Evolutionary conservation across 1,284 basidiomycete genomes (phyloP).

Genomic region (Marasmius tenuissimus): DNA sequence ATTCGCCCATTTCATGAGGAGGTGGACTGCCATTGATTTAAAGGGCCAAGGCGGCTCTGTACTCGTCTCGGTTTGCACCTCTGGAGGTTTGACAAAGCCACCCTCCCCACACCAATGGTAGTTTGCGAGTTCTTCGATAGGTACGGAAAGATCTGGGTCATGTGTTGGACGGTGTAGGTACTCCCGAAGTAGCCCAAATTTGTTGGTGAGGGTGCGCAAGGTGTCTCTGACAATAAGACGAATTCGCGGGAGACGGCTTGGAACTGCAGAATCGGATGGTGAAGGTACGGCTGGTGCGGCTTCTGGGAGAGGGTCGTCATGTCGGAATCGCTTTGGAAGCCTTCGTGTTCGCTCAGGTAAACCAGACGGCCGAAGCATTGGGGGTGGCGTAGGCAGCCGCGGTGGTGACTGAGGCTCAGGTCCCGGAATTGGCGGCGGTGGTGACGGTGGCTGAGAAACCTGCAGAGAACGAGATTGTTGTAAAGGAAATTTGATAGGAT

Average conservation of each 20-base stretch:
- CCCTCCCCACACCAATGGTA: not conserved
- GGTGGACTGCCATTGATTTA: slow-evolving; percentile 19
- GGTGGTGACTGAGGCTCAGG: too few relatives aligned
- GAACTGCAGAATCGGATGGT: not conserved
- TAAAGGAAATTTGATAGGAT: too few relatives aligned
- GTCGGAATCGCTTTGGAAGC: too few relatives aligned
- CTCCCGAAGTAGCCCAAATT: slow-evolving; percentile 25
- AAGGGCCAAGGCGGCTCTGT: slow-evolving; percentile 19
- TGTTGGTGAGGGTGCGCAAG: slow-evolving; percentile 23
- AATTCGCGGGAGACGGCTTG: slow-evolving; percentile 13
- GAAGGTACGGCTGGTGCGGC: not conserved
- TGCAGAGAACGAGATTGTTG: too few relatives aligned
- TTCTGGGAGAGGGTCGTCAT: not conserved
- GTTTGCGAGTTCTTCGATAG: slow-evolving; percentile 18
- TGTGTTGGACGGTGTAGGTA: slow-evolving; percentile 27
- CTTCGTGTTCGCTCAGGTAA: too few relatives aligned
- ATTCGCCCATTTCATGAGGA: slow-evolving; percentile 21
- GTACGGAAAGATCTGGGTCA: slow-evolving; percentile 24
- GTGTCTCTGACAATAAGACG: slow-evolving; percentile 27
- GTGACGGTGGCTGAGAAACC: too few relatives aligned
- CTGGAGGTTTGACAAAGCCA: not conserved
- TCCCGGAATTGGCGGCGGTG: too few relatives aligned
- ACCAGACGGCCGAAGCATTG: too few relatives aligned
- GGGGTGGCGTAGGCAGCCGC: too few relatives aligned
- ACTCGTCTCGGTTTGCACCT: not conserved